A percentile compares a stretch with the other conserved stretches of the same genome.
These are phyloP conservation scores for Colletotrichum sp. DNA, from an alignment of 2,329 filamentous ascomycete species.

Conservation along the genomic window DNA sequence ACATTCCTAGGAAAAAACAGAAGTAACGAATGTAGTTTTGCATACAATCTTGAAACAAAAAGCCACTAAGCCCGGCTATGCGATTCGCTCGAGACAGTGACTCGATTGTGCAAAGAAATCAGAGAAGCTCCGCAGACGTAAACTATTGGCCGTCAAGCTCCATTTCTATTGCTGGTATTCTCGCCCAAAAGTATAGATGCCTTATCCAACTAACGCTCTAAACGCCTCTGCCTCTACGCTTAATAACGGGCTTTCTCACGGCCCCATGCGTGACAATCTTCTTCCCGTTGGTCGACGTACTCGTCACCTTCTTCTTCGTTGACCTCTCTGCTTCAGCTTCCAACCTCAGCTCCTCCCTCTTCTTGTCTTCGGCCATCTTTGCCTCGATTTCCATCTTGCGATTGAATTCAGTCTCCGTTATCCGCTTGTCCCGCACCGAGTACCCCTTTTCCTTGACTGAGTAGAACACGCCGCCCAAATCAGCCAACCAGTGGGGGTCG, in stretches of 20 bases:
- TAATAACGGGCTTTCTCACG: conserved; percentile 65
- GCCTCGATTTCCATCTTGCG: conserved; percentile 90
- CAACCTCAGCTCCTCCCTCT: conserved; percentile 64
- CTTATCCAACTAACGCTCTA: conserved; percentile 29
- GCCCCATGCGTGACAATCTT: conserved; percentile 67
- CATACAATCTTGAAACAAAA: neutral
- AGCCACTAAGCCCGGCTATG: neutral
- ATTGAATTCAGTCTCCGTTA: conserved; percentile 93
- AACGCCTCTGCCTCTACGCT: conserved; percentile 61
- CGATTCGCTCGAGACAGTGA: neutral
- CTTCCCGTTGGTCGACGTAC: conserved; percentile 42
- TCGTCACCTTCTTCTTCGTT: conserved; percentile 43
- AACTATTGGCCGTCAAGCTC: neutral
- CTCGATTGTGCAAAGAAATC: neutral
- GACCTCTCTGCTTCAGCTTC: conserved; percentile 54
- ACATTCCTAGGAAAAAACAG: neutral
- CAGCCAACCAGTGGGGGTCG: conserved; percentile 96
- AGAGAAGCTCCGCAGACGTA: neutral
- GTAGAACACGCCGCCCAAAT: conserved; percentile 96
- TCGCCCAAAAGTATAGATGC: neutral
- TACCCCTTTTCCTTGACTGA: conserved; percentile 98
- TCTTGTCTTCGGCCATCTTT: conserved; percentile 88
- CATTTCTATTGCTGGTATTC: neutral
- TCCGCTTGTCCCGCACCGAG: conserved; percentile 81
- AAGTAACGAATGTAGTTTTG: neutral